Conservation (phyloP, 2,329 filamentous ascomycete species). For the Exophiala spinifera region DNA sequence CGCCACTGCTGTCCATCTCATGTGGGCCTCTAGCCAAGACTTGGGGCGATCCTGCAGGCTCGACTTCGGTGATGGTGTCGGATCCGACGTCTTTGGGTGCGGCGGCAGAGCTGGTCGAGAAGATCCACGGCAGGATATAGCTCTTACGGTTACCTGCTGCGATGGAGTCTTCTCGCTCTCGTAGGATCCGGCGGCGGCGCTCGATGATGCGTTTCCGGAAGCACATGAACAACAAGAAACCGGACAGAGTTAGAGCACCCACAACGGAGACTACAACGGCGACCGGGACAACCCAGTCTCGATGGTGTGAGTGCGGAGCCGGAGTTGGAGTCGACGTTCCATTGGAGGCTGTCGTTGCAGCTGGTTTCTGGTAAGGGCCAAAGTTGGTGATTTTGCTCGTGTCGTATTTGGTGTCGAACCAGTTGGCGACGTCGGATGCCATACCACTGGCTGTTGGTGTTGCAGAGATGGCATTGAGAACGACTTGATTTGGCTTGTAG, state of each 20-base stretch:
- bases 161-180: not conserved
- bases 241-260: conserved; percentile 52
- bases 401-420: conserved; percentile 56
- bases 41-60: conserved; percentile 3
- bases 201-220: conserved; percentile 35
- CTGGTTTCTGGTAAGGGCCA: conserved; percentile 50
- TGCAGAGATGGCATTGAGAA: conserved; percentile 31
- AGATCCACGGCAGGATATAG: conserved; percentile 13
- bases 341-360: not conserved
- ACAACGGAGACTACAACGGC: conserved; percentile 60
- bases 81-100: conserved; percentile 12
- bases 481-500: conserved; percentile 25
- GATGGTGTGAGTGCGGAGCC: not conserved
- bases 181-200: not conserved
- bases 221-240: conserved; percentile 54
- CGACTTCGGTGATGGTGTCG: conserved; percentile 19
- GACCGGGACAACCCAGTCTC: conserved; percentile 53
- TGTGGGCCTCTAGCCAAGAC: not conserved
- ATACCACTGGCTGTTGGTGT: conserved; percentile 28
- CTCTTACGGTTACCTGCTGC: not conserved
- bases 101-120: not conserved
- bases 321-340: not conserved
- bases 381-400: conserved; percentile 53
- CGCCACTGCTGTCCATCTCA: conserved; percentile 1
- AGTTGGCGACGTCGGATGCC: conserved; percentile 40